Base-by-base conservation (phyloP, 78 protist genomes). In the Ministeria vibrans region DNA sequence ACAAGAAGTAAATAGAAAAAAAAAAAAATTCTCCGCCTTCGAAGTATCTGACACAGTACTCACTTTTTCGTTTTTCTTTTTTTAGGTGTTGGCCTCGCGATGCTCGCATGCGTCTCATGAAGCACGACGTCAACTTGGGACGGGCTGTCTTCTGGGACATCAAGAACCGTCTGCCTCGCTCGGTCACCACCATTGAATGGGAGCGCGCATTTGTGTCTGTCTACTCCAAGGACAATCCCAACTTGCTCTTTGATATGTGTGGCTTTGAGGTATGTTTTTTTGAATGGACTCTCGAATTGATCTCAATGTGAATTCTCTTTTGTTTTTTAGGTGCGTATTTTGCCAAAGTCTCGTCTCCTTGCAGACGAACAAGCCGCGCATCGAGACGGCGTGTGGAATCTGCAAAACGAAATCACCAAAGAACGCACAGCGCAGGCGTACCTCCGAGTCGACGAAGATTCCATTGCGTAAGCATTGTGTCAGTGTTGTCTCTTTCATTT, bases 11-110 rank as follows among this genome's bases (percentile, higher is more conserved):
- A n/a, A n/a, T n/a, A n/a, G n/a, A n/a, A n/a, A n/a, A n/a, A n/a
- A n/a, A n/a, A n/a, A n/a, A n/a, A n/a, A n/a, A n/a, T n/a, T n/a
- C n/a, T n/a, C n/a, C n/a, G n/a, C n/a, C n/a, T n/a, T n/a, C n/a
- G n/a, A n/a, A n/a, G n/a, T n/a, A n/a, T n/a, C n/a, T n/a, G n/a
- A n/a, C n/a, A n/a, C n/a, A n/a, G n/a, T n/a, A n/a, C n/a, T n/a
- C n/a, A n/a, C n/a, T n/a, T n/a, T n/a, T n/a, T n/a, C n/a, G n/a
- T n/a, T n/a, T n/a, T n/a, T n/a, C n/a, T n/a, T n/a, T n/a, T n/a
- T n/a, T n/a, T n/a, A n/a, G n/a, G n/a, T 95, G 99, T 87, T 98
- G 99, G 99, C 99, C 99, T 34, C 85, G 99, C 42, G 99, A 98
- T 78, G 64, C 90, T 30, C 87, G 99, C 46, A 98, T 98, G 99